Evolutionary conservation across 768 basidiomycete genomes (phyloP), one percentile per base, ranked within the genome.

Genomic region (Cyathus striatus): DNA sequence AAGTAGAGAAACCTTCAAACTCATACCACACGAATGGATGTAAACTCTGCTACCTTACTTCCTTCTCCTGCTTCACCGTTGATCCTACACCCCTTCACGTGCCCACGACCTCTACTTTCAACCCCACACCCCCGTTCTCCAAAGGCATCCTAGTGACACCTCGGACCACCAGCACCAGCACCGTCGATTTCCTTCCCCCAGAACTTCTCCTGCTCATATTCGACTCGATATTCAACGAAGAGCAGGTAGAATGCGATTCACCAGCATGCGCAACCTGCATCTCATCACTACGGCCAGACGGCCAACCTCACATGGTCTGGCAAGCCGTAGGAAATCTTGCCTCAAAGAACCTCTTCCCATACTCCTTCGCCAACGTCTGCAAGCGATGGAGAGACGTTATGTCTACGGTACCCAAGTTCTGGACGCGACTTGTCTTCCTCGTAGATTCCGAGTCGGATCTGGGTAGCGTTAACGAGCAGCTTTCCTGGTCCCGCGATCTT

Each of bases 151-250:
- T 10, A 17, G 22, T 17, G 22, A 17, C 22, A 14, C 13, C 22
- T 23, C 38, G 9, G 5, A 23, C 7, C 38, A 23, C 38, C 38
- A 32, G 4, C 35, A n/a, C 35, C 6, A 10, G 35, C 14, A 10
- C 14, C 16, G 32, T 41, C 26, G 16, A 12, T n/a, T 26, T 23
- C 20, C 45, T 49, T 6, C 48, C 48, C 16, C 26, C 38, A 14
- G 44, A 49, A 38, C 23, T 49, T 6, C 48, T 49, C 23, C 41
- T 49, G 16, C 30, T 38, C 41, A 42, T 46, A 40, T 49, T 49
- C 48, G 26, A 37, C 25, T 20, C 22, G 14, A 27, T 49, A 5
- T 49, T 37, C 27, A 6, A 20, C 36, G 26, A 23, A 16, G 9
- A 22, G n/a, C 41, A 16, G 22, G 14, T 37, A 2, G 25, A 26